phyloP scores from a whole-genome alignment of 1,139 yeast genomes.

The Meyerozyma sp. region DNA sequence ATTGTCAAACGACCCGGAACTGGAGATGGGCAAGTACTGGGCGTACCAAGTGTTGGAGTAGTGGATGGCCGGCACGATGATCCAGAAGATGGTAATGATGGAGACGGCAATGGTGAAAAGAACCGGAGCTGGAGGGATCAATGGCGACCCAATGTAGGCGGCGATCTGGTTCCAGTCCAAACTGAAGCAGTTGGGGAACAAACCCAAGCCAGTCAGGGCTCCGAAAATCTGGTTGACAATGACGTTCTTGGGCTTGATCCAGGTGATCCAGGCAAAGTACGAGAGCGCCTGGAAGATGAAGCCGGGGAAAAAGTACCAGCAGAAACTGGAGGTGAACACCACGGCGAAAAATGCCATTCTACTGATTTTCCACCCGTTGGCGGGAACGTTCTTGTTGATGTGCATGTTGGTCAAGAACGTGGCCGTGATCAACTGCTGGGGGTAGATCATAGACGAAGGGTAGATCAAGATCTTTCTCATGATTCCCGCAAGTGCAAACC shows the following conservation, averaged over 20 bases:
- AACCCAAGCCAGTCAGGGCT: constrained; percentile 52
- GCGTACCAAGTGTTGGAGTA: constrained; percentile 40
- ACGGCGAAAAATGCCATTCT: constrained; percentile 28
- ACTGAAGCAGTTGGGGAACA: constrained; percentile 42
- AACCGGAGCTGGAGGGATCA: constrained; percentile 62
- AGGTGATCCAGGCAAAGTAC: constrained; percentile 24
- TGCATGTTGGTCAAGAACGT: constrained; percentile 57
- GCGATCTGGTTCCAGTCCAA: constrained; percentile 43
- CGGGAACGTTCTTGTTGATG: constrained; percentile 53
- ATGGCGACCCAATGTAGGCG: constrained; percentile 59
- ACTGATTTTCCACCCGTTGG: constrained; percentile 36
- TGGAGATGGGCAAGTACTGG: constrained; percentile 38
- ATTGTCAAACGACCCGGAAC: constrained; percentile 35
- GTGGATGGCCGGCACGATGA: constrained; percentile 36
- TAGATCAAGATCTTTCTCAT: constrained; percentile 52
- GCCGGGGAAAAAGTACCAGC: constrained; percentile 43
- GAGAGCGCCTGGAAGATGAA: constrained; percentile 19
- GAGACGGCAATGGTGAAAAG: constrained; percentile 41
- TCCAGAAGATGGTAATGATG: constrained; percentile 33
- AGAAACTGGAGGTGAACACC: constrained; percentile 23
- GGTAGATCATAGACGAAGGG: constrained; percentile 67
- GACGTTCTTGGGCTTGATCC: constrained; percentile 33
- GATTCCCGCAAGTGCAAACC: constrained; percentile 62
- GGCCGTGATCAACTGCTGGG: constrained; percentile 44
- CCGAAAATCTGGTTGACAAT: constrained; percentile 62